Evolutionary conservation across 345 rosid genomes (phyloP).

Genomic region (Euphorbia tirucalli): DNA sequence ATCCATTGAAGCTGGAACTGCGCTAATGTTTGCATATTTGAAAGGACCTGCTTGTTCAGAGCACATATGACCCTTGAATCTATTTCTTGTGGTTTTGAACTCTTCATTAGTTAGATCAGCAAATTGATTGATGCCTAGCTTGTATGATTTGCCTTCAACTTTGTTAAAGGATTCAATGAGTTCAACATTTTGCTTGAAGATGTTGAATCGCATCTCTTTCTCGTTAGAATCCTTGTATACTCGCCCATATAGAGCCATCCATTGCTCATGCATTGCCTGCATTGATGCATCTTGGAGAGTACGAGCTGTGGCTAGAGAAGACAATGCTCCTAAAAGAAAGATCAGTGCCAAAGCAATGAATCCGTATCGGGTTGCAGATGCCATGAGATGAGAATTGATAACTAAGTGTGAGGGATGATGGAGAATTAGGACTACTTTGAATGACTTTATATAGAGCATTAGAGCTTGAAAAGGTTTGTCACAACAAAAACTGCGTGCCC

Average conservation of each 20-base stretch:
- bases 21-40: slow-evolving; percentile 16
- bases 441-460: neutral
- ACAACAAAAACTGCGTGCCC: neutral
- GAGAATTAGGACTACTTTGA: neutral
- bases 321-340: slow-evolving; percentile 4
- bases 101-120: slow-evolving; percentile 21
- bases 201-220: slow-evolving; percentile 4
- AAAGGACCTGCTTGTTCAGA: slow-evolving; percentile 17
- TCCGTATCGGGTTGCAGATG: neutral
- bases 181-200: slow-evolving; percentile 15
- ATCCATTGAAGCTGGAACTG: slow-evolving; percentile 10
- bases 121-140: slow-evolving; percentile 9
- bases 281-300: neutral
- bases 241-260: slow-evolving; percentile 14
- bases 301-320: slow-evolving; percentile 7
- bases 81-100: slow-evolving; percentile 10
- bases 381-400: neutral
- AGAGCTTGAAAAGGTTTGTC: neutral
- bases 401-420: neutral
- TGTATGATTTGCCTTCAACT: neutral
- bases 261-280: neutral
- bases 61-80: slow-evolving; percentile 17
- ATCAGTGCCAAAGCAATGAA: neutral
- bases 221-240: slow-evolving; percentile 14
- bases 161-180: slow-evolving; percentile 6